Conservation (phyloP, 345 rosid genomes). For the Eutrema heterophyllum region DNA sequence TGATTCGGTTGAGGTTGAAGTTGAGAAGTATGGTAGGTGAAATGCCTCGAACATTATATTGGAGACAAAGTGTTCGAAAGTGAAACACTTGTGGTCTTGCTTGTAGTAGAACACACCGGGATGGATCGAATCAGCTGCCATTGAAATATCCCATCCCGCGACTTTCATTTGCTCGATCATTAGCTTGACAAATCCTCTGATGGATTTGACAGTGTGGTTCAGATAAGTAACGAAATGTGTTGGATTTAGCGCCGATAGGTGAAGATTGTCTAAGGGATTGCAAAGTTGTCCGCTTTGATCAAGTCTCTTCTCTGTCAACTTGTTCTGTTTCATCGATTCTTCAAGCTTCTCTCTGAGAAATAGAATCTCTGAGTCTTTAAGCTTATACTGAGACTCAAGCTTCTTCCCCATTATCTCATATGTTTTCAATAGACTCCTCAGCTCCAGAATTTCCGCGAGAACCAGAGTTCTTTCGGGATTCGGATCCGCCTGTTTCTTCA, state of each 20-base stretch:
- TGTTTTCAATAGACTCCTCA: slow-evolving; percentile 52
- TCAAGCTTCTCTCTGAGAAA: slow-evolving; percentile 59
- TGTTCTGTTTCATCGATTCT: slow-evolving; percentile 47
- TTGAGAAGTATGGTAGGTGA: slow-evolving; percentile 43
- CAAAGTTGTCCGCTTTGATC: slow-evolving; percentile 58
- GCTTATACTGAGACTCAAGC: slow-evolving; percentile 61
- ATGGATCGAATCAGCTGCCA: slow-evolving; percentile 60
- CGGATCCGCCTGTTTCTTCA: slow-evolving; percentile 70
- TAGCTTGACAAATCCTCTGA: slow-evolving; percentile 60
- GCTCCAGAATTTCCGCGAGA: slow-evolving; percentile 79
- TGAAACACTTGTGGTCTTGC: slow-evolving; percentile 71
- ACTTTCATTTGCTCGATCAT: slow-evolving; percentile 66
- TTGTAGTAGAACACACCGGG: slow-evolving; percentile 55
- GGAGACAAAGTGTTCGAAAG: slow-evolving; percentile 72
- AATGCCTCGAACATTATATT: slow-evolving; percentile 65
- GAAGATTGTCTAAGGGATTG: slow-evolving; percentile 45
- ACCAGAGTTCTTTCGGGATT: slow-evolving; percentile 47
- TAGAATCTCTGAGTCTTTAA: slow-evolving; percentile 68
- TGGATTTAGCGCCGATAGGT: slow-evolving; percentile 44
- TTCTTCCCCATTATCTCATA: slow-evolving; percentile 67
- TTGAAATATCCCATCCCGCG: slow-evolving; percentile 63
- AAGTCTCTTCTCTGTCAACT: slow-evolving; percentile 54
- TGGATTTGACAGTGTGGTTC: slow-evolving; percentile 57
- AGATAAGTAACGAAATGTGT: slow-evolving; percentile 54
- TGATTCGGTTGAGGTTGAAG: slow-evolving; percentile 44